Evolutionary conservation across 441 rosid species (phyloP).

Genomic region (Gossypium trilobum): DNA sequence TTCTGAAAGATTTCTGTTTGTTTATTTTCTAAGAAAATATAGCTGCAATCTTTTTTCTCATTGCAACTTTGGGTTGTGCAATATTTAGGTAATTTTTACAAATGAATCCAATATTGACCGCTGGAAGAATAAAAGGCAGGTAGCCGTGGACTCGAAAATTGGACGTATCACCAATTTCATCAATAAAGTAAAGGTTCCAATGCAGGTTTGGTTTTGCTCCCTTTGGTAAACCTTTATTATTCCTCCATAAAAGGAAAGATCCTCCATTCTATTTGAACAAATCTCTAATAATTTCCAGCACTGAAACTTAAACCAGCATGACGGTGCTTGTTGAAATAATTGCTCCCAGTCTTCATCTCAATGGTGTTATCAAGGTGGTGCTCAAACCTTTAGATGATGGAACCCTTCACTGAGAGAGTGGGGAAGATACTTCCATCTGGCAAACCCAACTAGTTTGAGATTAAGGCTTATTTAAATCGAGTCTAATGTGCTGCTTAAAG

Average conservation of each 20-base stretch:
- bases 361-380: not conserved
- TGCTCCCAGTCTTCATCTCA: not conserved
- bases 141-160: constrained; percentile 76
- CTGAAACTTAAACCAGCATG: constrained; percentile 4
- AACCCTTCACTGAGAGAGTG: not conserved
- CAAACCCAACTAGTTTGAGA: not conserved
- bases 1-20: constrained; percentile 3
- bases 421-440: not conserved
- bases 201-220: constrained; percentile 68
- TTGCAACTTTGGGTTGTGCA: not conserved
- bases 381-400: not conserved
- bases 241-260: not conserved
- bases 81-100: constrained; percentile 71
- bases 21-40: constrained; percentile 7
- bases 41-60: not conserved
- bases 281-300: not conserved
- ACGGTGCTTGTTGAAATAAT: not conserved
- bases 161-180: constrained; percentile 81
- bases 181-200: constrained; percentile 58
- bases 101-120: constrained; percentile 94
- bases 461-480: not conserved
- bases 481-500: not conserved
- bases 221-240: not conserved
- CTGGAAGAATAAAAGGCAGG: constrained; percentile 87
- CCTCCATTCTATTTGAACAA: not conserved